Percentiles rank a stretch among this genome's conserved stretches.
Conservation (phyloP, 2,329 filamentous ascomycete species). For the Bretziella fagacearum region DNA sequence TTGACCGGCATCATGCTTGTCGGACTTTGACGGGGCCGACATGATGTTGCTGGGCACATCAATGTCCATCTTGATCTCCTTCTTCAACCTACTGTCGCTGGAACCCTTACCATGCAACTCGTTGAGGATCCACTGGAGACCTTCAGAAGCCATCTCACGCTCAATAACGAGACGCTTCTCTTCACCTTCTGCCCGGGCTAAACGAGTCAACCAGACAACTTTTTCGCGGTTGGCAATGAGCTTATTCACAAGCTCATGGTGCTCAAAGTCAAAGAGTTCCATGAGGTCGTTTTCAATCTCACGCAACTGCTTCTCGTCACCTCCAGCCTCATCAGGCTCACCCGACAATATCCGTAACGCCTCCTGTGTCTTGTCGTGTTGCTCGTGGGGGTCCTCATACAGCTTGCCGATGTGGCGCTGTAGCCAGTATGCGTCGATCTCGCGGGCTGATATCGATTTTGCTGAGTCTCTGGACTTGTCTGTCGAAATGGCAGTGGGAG, state of each 20-base stretch:
- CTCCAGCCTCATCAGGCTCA: slow-evolving; percentile 49
- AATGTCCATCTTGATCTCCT: slow-evolving; percentile 93
- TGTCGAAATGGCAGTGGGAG: slow-evolving; percentile 25
- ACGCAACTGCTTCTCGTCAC: slow-evolving; percentile 67
- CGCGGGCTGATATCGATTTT: slow-evolving; percentile 57
- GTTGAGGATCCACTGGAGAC: slow-evolving; percentile 70
- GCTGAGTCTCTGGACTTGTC: slow-evolving; percentile 33
- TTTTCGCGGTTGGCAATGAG: slow-evolving; percentile 85
- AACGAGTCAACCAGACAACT: slow-evolving; percentile 84
- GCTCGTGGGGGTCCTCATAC: slow-evolving; percentile 80
- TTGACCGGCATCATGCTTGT: slow-evolving; percentile 43
- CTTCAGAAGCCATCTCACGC: slow-evolving; percentile 79
- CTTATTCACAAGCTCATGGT: slow-evolving; percentile 81
- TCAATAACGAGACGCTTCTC: slow-evolving; percentile 63
- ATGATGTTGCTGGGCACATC: slow-evolving; percentile 46
- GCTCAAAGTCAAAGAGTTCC: slow-evolving; percentile 95
- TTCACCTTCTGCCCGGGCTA: slow-evolving; percentile 67
- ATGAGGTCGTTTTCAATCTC: slow-evolving; percentile 97
- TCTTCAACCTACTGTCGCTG: slow-evolving; percentile 41
- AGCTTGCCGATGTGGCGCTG: slow-evolving; percentile 79
- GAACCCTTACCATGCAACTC: slow-evolving; percentile 63
- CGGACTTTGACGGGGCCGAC: slow-evolving; percentile 30
- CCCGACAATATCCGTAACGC: slow-evolving; percentile 72
- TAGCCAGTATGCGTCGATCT: slow-evolving; percentile 95
- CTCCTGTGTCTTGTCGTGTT: slow-evolving; percentile 79